Evolutionary conservation across 805 yeast species (phyloP), one percentile per base, ranked within the genome.

Genomic region (Kodamaea neixiangensis): DNA sequence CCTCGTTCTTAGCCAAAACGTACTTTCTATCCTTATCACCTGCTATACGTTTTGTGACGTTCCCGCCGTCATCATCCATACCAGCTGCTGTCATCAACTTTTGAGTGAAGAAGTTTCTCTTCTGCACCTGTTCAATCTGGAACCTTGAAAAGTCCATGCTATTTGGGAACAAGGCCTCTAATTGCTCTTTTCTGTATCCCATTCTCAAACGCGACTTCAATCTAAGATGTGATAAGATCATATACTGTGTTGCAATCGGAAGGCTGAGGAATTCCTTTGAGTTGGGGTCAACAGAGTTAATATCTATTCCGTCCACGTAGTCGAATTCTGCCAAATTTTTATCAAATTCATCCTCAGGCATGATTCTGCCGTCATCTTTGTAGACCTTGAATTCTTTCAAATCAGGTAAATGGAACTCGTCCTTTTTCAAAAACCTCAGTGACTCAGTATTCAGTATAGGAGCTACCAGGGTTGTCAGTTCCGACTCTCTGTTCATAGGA

Each of bases 161-260:
- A 60, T 88, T 77, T 0, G 97, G 96, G 59, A 93, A 94, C 49
- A 90, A 71, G 3, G 80, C 72, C 56, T 89, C 88, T 33, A 94
- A 73, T 61, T 94, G 97, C n/a, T 88, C 91, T 51, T 91, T 89
- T 0, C 93, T 77, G 62, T 88, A 92, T 1, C 99, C 99, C 96
- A 94, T 86, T 71, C 99, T 83, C 64, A 94, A 77, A 51, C 99
- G 73, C 0, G 97, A 92, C 54, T 90, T 79, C 20, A 91, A 71
- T 50, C 99, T 68, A 13, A 96, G 77, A 52, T 89, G 89, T 7
- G 94, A 89, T 10, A 94, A 70, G 3, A 90, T 81, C 80, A 91
- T 89, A 63, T 94, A 94, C 63, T 91, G 97, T 0, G 96, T 85
- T 0, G 91, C 81, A 46, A 85, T 71, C 0, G 99, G 97, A n/a